Percentiles rank a stretch among this genome's conserved stretches.
phyloP scores from a whole-genome alignment of 192 early-diverging fungal genomes.

The Podila clonocystis region DNA sequence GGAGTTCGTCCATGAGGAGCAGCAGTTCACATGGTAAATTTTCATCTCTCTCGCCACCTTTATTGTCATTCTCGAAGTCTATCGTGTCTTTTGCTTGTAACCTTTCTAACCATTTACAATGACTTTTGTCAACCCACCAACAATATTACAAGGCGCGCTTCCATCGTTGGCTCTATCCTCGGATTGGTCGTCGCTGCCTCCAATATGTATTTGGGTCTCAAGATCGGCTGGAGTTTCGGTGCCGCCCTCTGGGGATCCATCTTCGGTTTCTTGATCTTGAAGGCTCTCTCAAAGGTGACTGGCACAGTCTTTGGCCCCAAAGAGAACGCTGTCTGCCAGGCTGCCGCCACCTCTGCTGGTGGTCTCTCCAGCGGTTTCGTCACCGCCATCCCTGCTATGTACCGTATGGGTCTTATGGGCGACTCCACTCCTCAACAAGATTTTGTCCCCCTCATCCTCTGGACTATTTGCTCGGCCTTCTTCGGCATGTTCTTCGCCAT shows the following conservation, averaged over 20 bases:
- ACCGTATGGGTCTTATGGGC: slow-evolving; percentile 67
- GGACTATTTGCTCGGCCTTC: slow-evolving; percentile 67
- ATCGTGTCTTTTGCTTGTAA: neutral
- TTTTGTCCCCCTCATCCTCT: slow-evolving; percentile 59
- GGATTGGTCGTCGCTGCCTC: slow-evolving; percentile 74
- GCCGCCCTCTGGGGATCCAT: slow-evolving; percentile 64
- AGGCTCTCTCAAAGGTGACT: slow-evolving; percentile 58
- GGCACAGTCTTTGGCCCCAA: slow-evolving; percentile 74
- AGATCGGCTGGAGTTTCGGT: slow-evolving; percentile 68
- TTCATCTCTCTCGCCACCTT: neutral
- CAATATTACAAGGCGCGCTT: no score
- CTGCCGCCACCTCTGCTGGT: slow-evolving; percentile 76
- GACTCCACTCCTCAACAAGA: slow-evolving; percentile 55
- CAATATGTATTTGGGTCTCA: slow-evolving; percentile 77
- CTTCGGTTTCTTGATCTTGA: slow-evolving; percentile 70
- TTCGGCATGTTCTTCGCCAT: slow-evolving; percentile 81
- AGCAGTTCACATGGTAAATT: slow-evolving; percentile 41
- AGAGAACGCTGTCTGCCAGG: slow-evolving; percentile 73
- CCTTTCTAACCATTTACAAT: neutral
- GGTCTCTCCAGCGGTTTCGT: slow-evolving; percentile 70
- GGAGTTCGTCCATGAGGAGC: slow-evolving; percentile 26
- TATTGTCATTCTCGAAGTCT: neutral
- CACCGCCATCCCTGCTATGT: slow-evolving; percentile 77
- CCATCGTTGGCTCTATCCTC: slow-evolving; percentile 69
- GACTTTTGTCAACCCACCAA: neutral